These are phyloP conservation scores for Tricholoma furcatifolium DNA, from an alignment of 768 basidiomycete genomes.

Conservation along the genomic window DNA sequence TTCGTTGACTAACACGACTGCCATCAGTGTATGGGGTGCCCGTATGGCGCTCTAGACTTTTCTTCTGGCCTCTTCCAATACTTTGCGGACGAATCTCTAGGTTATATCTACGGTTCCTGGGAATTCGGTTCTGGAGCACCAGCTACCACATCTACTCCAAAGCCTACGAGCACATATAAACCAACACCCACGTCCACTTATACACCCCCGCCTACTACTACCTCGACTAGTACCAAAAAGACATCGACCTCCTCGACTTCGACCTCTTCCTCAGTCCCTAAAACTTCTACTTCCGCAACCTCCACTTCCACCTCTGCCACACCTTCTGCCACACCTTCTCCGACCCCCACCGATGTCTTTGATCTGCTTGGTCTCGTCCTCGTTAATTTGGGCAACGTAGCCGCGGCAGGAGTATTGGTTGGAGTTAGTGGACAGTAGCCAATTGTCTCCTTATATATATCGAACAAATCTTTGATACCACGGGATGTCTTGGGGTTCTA, in stretches of 20 bases:
- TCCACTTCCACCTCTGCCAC: conserved; percentile 10
- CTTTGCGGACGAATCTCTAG: conserved; percentile 38
- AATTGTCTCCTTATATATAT: background rate
- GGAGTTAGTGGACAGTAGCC: conserved; percentile 6
- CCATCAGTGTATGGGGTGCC: conserved; percentile 50
- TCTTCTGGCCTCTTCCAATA: conserved; percentile 48
- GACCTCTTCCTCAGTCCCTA: conserved; percentile 6
- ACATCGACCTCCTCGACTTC: conserved; percentile 13
- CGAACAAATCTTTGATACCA: background rate
- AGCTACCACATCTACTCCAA: conserved; percentile 15
- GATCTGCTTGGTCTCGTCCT: conserved; percentile 13
- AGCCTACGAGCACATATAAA: conserved; percentile 21
- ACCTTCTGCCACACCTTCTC: conserved; percentile 4
- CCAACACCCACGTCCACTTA: conserved; percentile 17
- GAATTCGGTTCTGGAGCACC: conserved; percentile 26
- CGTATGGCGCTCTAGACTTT: conserved; percentile 51
- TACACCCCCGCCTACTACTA: conserved; percentile 11
- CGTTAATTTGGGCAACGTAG: conserved; percentile 13
- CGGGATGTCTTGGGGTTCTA: background rate
- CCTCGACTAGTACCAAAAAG: conserved; percentile 11
- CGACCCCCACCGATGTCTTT: conserved; percentile 16
- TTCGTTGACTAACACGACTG: background rate
- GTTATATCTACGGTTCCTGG: conserved; percentile 50
- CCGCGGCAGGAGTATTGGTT: conserved; percentile 11
- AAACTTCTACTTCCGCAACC: background rate